Percentiles rank a stretch among this genome's conserved stretches.
Evolutionary conservation across 179 eudicot species (phyloP).

Genomic region (Actinidia arguta): DNA sequence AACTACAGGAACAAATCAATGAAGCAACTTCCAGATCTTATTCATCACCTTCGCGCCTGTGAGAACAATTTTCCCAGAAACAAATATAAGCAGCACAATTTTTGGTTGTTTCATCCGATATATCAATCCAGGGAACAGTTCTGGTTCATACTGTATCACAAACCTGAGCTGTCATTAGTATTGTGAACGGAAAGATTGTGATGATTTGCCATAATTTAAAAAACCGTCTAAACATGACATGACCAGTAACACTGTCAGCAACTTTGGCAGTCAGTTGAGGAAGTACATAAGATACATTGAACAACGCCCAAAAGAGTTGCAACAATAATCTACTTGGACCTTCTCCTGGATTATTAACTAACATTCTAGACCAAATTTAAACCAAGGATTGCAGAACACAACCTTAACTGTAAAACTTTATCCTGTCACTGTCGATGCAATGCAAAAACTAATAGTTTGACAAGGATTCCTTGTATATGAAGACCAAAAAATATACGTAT

Average conservation of each 20-base stretch:
- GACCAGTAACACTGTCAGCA: conserved; percentile 8
- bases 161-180: not conserved
- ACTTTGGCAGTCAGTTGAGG: not conserved
- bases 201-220: not conserved
- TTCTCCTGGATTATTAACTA: not conserved
- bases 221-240: not conserved
- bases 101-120: conserved; percentile 87
- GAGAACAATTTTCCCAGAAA: conserved; percentile 82
- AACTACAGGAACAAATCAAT: not conserved
- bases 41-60: conserved; percentile 77
- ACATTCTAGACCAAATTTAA: not conserved
- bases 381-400: not conserved
- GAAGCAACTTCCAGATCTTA: conserved; percentile 1
- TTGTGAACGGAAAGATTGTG: not conserved
- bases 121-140: conserved; percentile 81
- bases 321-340: not conserved
- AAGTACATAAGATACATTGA: not conserved
- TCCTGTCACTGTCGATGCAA: too few species aligned
- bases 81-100: conserved; percentile 80
- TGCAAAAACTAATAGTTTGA: not conserved
- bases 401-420: not conserved
- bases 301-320: not conserved
- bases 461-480: not conserved
- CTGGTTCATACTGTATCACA: conserved; percentile 71
- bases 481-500: not conserved